phyloP scores from a whole-genome alignment of 495 filamentous ascomycete genomes.

The Aspergillus cavernicola region DNA sequence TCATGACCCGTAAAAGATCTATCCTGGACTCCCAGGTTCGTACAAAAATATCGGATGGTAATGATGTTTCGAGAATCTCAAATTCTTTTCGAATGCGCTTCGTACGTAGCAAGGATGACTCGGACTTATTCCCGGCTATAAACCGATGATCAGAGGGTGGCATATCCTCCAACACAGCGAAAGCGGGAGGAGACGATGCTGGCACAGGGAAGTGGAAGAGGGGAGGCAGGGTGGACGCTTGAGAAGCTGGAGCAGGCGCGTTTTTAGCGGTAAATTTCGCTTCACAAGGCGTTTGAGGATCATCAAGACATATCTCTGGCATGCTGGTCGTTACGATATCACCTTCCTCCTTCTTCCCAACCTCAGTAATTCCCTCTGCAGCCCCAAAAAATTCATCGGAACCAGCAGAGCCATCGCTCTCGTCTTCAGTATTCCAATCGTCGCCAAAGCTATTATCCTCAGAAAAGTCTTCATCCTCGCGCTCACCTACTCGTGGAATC shows the following conservation, averaged over 20 bases:
- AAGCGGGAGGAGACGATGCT: slow-evolving; percentile 30
- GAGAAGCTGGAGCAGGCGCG: background rate
- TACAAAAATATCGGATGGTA: slow-evolving; percentile 55
- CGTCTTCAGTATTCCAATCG: slow-evolving; percentile 28
- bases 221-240: background rate
- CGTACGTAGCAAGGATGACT: slow-evolving; percentile 22
- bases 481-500: slow-evolving; percentile 26
- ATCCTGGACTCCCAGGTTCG: slow-evolving; percentile 57
- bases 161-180: slow-evolving; percentile 40
- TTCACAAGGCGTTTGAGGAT: background rate
- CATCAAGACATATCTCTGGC: slow-evolving; percentile 5
- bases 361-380: background rate
- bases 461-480: slow-evolving; percentile 34
- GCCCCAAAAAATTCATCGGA: background rate
- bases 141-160: slow-evolving; percentile 51
- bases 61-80: slow-evolving; percentile 50
- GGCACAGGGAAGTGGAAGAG: slow-evolving; percentile 19
- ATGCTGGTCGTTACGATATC: slow-evolving; percentile 15
- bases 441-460: slow-evolving; percentile 32
- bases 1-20: slow-evolving; percentile 55
- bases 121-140: slow-evolving; percentile 14
- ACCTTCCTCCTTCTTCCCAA: background rate
- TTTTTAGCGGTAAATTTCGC: background rate
- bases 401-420: slow-evolving; percentile 1
- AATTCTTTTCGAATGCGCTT: slow-evolving; percentile 54